Percentiles rank a stretch among this genome's conserved stretches.
These are phyloP conservation scores for Petrea volubilis DNA, from an alignment of 257 asterid genomes.

Conservation along the genomic window DNA sequence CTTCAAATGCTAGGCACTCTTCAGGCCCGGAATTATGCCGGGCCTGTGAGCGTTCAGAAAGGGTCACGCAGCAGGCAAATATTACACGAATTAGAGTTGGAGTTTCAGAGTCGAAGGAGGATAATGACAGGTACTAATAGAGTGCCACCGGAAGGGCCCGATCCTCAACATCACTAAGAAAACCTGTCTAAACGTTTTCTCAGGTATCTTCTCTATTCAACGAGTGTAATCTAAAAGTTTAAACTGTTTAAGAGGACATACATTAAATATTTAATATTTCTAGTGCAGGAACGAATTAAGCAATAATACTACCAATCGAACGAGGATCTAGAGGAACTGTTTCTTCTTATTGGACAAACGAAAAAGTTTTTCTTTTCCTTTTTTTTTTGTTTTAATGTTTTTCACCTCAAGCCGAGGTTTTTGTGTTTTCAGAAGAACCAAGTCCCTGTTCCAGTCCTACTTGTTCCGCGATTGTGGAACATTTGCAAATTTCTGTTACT, in stretches of 20 bases:
- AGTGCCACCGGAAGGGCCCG: conserved; percentile 47
- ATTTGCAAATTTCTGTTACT: too few species aligned
- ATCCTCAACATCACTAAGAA: conserved; percentile 52
- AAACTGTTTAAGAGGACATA: neutral
- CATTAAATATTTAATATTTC: neutral
- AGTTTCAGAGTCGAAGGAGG: conserved; percentile 20
- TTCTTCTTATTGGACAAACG: neutral
- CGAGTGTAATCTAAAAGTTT: too few species aligned
- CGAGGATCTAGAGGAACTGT: neutral
- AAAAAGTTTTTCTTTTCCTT: too few species aligned
- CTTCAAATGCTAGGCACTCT: conserved; percentile 20
- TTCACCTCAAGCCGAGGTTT: too few species aligned
- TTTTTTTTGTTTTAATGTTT: too few species aligned
- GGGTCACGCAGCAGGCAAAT: conserved; percentile 41
- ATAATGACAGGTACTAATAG: conserved; percentile 24
- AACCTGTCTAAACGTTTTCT: neutral
- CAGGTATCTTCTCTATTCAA: neutral
- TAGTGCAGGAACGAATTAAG: too few species aligned
- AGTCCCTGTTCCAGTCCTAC: neutral
- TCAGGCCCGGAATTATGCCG: conserved; percentile 26
- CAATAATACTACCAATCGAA: too few species aligned
- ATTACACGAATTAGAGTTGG: conserved; percentile 27
- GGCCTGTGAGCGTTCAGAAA: conserved; percentile 18
- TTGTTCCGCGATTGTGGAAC: too few species aligned
- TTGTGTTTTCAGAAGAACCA: neutral